Evolutionary conservation across 202 grass and related monocot genomes (phyloP), one percentile per base, ranked within the genome.

Genomic region (Setaria italica): DNA sequence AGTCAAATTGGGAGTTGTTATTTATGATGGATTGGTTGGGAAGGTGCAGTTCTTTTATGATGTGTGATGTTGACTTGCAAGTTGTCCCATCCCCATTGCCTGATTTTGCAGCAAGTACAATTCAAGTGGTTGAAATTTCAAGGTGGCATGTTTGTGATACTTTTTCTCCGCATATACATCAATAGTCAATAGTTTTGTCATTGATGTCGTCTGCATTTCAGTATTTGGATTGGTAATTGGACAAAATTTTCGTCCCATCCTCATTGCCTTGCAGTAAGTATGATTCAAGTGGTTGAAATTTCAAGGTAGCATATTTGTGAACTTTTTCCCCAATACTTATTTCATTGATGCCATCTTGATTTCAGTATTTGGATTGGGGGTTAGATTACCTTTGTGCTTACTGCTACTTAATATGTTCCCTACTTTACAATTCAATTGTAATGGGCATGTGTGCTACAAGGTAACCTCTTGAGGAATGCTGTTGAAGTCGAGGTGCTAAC

Each of bases 1-100:
- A 87, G 81, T 88, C 85, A 82, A 87, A 82, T 57, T 3, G 15
- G 82, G 71, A 72, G 10, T 37, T 72, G 32, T 77, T 85, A 67
- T 85, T 91, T 66, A 88, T 88, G 47, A 67, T 60, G 33, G 71
- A 85, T 82, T 85, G 65, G 77, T 85, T 85, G 85, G 72, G 89
- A 77, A 77, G 85, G 65, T 85, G 80, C 47, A 67, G 39, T 77
- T 84, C 33, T 78, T 83, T 79, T 72, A 72, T 91, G 59, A 88
- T 90, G 60, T 62, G 46, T 74, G 74, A 80, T 82, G 71, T 87
- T 83, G 89, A 89, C 77, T 84, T 85, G 60, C 80, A 37, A 75
- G 78, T 75, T 76, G 68, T 74, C 72, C 25, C 82, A 73, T 66
- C 42, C 21, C 20, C n/a, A 46, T 66, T 85, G 70, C 70, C 37